Evolutionary conservation across 169 alveolate species (phyloP), one percentile per base, ranked within the genome.

Genomic region (Eimeria praecox): DNA sequence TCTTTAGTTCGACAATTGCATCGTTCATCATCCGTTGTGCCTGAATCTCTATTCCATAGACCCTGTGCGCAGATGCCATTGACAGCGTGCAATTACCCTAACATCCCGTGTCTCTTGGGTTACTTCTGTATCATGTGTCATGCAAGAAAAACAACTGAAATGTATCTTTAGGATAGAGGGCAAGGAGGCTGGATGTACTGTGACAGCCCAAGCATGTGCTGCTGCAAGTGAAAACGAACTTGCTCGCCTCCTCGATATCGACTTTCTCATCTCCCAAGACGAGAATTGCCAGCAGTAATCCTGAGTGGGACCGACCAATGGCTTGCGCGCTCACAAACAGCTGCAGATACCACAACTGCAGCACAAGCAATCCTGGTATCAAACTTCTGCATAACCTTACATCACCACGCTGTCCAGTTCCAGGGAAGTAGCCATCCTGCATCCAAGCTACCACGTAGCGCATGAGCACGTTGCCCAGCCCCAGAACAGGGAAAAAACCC

Each of bases 181-280:
- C 30, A 44, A 6, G 12, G 35, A 8, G 46, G 87, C 42, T 6
- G 38, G 59, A 20, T 4, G 62, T 27, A 22, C 54, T n/a, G 5
- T 24, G 24, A 42, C 38, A 20, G 64, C 54, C 87, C 27, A 40
- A 24, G 54, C 46, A 10, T 0, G 42, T 49, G 56, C 12, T 6
- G 90, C 3, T 49, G 73, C 33, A 30, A 8, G 75, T 52, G 80
- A 86, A 49, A 38, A 62, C 83, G 12, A 49, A 92, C 95, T 92
- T 92, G 95, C 95, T 92, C 30, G 95, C 95, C 44, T 92, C 95
- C n/a, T 92, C 95, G 49, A 92, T 49, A 56, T 78, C 92, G 62
- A 77, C 92, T 30, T 77, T 40, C 42, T 92, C 95, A 46, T 92
- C 95, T 62, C 95, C 95, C 85, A 92, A n/a, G 42, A 92, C 95